phyloP scores from a whole-genome alignment of 495 filamentous ascomycete genomes.

The Aspergillus panamensis region DNA sequence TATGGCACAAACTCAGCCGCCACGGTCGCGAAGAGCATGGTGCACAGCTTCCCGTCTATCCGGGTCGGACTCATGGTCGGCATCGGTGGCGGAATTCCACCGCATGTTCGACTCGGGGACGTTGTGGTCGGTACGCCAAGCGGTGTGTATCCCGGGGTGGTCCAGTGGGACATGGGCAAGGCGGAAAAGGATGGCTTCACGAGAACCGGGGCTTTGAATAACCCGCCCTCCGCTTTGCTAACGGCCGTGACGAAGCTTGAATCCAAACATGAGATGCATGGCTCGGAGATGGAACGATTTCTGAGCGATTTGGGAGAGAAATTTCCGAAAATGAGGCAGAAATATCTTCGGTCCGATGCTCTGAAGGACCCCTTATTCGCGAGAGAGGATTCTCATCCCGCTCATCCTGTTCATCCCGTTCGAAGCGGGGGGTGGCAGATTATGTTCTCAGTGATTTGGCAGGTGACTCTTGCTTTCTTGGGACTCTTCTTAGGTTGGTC shows the following conservation, averaged over 20 bases:
- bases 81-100: conserved; percentile 40
- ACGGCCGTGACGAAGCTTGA: conserved; percentile 14
- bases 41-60: conserved; percentile 38
- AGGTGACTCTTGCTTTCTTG: neutral
- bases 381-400: neutral
- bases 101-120: conserved; percentile 24
- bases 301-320: conserved; percentile 23
- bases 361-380: conserved; percentile 17
- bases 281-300: conserved; percentile 19
- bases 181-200: conserved; percentile 17
- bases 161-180: conserved; percentile 29
- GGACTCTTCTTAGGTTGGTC: neutral
- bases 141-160: conserved; percentile 16
- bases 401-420: too few species aligned
- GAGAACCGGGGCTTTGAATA: conserved; percentile 28
- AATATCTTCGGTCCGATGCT: conserved; percentile 16
- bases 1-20: conserved; percentile 39
- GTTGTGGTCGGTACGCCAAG: conserved; percentile 24
- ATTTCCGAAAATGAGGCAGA: conserved; percentile 22
- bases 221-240: conserved; percentile 24
- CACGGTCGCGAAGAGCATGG: conserved; percentile 35
- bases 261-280: neutral
- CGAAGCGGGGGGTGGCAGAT: neutral
- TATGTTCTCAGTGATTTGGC: neutral
- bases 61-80: conserved; percentile 49